Evolutionary conservation across 208 protist genomes (phyloP).

Genomic region (Trypanosoma boissoni): DNA sequence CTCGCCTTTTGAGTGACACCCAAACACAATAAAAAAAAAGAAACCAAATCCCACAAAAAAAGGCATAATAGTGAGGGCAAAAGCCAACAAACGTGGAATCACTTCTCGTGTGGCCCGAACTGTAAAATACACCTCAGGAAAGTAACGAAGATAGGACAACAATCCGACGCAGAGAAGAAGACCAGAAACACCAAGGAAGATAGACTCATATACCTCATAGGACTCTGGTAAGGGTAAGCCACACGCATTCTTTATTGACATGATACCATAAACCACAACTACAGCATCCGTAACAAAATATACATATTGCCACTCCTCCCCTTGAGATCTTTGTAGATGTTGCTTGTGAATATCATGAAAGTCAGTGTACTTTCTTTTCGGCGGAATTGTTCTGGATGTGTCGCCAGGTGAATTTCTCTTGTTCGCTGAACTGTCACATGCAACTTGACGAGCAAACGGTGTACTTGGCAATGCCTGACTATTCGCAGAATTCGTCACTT

Average conservation of each 20-base stretch:
- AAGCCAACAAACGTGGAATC: conserved; percentile 37
- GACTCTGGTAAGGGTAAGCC: conserved; percentile 18
- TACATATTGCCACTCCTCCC: conserved; percentile 43
- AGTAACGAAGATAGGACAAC: conserved; percentile 54
- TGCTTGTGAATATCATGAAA: conserved; percentile 37
- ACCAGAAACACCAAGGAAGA: conserved; percentile 34
- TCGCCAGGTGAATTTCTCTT: not conserved
- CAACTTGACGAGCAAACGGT: not conserved
- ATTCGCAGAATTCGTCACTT: too few relatives aligned
- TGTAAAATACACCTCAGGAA: conserved; percentile 44
- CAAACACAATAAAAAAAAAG: conserved; percentile 56
- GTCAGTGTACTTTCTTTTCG: conserved; percentile 42
- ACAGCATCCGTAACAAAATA: conserved; percentile 27
- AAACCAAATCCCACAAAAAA: conserved; percentile 51
- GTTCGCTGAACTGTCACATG: not conserved
- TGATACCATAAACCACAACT: conserved; percentile 26
- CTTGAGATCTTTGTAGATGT: conserved; percentile 40
- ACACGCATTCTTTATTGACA: conserved; percentile 25
- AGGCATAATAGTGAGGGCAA: conserved; percentile 36
- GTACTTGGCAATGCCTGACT: too few relatives aligned
- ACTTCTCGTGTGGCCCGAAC: conserved; percentile 40
- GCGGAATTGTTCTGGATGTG: conserved; percentile 20
- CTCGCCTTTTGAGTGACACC: conserved; percentile 34
- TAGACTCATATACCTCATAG: conserved; percentile 29
- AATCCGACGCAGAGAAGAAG: conserved; percentile 38